Evolutionary conservation across 768 basidiomycete genomes (phyloP).

Genomic region (Leccinum subgranulosum): DNA sequence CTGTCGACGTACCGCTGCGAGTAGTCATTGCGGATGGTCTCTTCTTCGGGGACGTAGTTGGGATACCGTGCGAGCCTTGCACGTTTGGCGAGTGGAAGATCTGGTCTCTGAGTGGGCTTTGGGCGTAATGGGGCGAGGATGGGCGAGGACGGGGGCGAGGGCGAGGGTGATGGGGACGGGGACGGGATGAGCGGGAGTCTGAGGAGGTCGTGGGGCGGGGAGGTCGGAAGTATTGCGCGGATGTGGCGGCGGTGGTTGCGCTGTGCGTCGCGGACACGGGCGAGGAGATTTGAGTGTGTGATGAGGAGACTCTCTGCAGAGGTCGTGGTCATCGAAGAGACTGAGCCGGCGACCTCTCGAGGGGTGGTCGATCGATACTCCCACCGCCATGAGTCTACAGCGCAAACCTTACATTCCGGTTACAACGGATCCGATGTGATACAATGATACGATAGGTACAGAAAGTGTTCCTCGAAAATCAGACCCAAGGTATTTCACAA

Average conservation of each 20-base stretch:
- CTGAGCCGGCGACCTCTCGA: too few species aligned
- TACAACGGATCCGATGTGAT: too few species aligned
- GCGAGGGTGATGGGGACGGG: constrained; percentile 48
- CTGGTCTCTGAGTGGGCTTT: constrained; percentile 39
- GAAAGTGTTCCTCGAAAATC: too few species aligned
- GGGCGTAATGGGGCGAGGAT: constrained; percentile 29
- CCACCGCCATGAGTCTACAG: too few species aligned
- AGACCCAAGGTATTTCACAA: neutral
- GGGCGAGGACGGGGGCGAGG: constrained; percentile 50
- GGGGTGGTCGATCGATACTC: too few species aligned
- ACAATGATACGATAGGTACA: too few species aligned
- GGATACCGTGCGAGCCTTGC: constrained; percentile 65
- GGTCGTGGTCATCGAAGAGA: constrained; percentile 28
- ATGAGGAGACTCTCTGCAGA: constrained; percentile 66
- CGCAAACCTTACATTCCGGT: too few species aligned
- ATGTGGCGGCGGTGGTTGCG: constrained; percentile 55
- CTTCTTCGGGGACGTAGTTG: constrained; percentile 91
- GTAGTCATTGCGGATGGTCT: constrained; percentile 96
- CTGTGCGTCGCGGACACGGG: constrained; percentile 54
- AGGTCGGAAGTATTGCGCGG: constrained; percentile 46
- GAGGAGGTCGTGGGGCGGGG: constrained; percentile 54
- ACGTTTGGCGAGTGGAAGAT: constrained; percentile 67
- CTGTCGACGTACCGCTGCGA: constrained; percentile 86
- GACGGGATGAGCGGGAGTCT: constrained; percentile 57
- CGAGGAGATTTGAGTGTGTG: constrained; percentile 56